Base-by-base conservation (phyloP, 805 yeast species). In the Diddensiella santjacobensis region DNA sequence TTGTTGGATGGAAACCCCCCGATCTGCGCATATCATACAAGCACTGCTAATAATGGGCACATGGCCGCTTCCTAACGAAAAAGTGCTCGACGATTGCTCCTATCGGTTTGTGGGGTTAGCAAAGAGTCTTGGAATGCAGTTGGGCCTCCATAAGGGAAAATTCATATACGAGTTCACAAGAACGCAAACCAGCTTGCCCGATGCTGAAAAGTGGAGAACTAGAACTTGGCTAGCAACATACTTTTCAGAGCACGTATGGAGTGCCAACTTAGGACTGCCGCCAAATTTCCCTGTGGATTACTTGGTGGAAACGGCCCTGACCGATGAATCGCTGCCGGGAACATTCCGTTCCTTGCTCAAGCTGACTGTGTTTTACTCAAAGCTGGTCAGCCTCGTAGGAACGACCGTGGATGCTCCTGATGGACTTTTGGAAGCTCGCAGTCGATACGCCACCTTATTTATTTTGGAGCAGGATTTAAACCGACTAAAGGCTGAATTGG, bases 51-150 rank as follows among this genome's bases (percentile, higher is more conserved):
- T 90, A n/a, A 71, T 90, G 23, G 80, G 90, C 23, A 80, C 81
- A 13, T 90, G 97, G 97, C 96, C 96, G 0, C 66, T 90, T 40
- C 97, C 97, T 0, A 89, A 89, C 60, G 90, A 86, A 60, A 90
- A 89, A 60, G 91, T 90, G 17, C 71, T 90, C 50, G 97, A 90
- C 67, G 97, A 90, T 62, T 84, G 93, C 61, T 84, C 95, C 2
- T 89, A 87, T 59, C 73, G 97, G 59, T 90, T 88, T 65, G 81
- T 87, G 15, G 95, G 95, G 0, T 71, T 90, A 39, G 96, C 96
- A 0, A 87, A 88, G 56, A 81, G 83, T 50, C 70, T 90, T 44
- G 87, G 95, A 0, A 77, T 84, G 55, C 97, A 90, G 63, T 69
- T 90, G 30, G 97, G 97, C 8, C 71, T 90, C 51, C 97, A 90